A percentile compares a stretch with the other conserved stretches of the same genome.
Conservation (phyloP, 2,329 filamentous ascomycete genomes). For the Coleophoma crateriformis region DNA sequence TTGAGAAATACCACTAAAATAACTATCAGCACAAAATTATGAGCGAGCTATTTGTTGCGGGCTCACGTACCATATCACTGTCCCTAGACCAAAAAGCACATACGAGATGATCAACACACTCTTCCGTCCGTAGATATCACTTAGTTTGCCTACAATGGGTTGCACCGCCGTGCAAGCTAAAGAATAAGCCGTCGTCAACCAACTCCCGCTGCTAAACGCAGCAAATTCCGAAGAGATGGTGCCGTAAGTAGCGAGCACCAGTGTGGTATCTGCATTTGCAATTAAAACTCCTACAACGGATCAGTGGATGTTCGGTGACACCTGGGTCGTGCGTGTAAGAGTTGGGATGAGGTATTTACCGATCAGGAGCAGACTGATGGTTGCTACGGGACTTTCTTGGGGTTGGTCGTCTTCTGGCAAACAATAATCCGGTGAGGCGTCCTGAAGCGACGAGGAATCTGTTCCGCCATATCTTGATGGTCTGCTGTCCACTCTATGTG, state of each 20-base stretch:
- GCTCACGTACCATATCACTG: slow-evolving; percentile 32
- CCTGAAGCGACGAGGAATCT: too few relatives aligned
- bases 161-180: slow-evolving; percentile 46
- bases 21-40: slow-evolving; percentile 20
- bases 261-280: slow-evolving; percentile 55
- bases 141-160: slow-evolving; percentile 47
- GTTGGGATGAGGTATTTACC: slow-evolving; percentile 2
- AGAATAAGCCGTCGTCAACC: slow-evolving; percentile 48
- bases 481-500: not conserved
- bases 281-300: slow-evolving; percentile 51
- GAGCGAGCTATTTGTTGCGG: slow-evolving; percentile 13
- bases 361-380: slow-evolving; percentile 16
- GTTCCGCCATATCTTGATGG: not conserved
- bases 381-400: slow-evolving; percentile 5
- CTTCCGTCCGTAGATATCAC: slow-evolving; percentile 53
- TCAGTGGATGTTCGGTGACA: not conserved
- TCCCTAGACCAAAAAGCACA: slow-evolving; percentile 40
- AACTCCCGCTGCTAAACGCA: slow-evolving; percentile 48
- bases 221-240: slow-evolving; percentile 57
- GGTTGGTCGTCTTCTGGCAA: not conserved
- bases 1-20: slow-evolving; percentile 35
- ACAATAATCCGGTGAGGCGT: too few relatives aligned
- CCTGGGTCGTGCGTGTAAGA: too few relatives aligned
- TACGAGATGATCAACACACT: slow-evolving; percentile 43
- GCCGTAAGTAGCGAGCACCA: slow-evolving; percentile 62